These are phyloP conservation scores for Raddia distichophylla DNA, from an alignment of 176 grass and related monocot genomes.

Conservation along the genomic window DNA sequence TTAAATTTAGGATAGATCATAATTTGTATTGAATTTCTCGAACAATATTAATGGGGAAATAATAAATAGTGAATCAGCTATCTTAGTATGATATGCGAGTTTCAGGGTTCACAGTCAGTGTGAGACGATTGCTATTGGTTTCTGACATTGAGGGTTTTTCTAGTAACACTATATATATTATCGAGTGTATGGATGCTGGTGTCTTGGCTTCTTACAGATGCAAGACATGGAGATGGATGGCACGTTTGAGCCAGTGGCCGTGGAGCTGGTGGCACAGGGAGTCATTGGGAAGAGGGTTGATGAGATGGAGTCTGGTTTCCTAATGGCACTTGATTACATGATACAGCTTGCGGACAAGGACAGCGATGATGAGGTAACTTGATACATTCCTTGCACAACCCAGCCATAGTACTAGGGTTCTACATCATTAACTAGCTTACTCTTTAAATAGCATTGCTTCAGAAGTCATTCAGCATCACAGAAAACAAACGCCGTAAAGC, in stretches of 20 bases:
- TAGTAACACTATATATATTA: not conserved
- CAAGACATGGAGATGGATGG: conserved; percentile 95
- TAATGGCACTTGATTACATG: conserved; percentile 97
- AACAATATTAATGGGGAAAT: conserved; percentile 6
- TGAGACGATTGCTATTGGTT: not conserved
- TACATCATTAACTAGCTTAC: conserved; percentile 3
- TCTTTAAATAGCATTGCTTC: conserved; percentile 2
- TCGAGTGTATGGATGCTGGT: not conserved
- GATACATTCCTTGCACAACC: conserved; percentile 28
- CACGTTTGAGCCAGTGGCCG: conserved; percentile 59
- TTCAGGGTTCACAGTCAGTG: not conserved
- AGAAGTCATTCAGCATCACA: not conserved
- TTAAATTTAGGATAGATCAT: not conserved
- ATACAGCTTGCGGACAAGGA: conserved; percentile 83
- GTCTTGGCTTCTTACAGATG: conserved; percentile 47
- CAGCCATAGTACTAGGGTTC: conserved; percentile 1
- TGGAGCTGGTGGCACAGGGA: conserved; percentile 84
- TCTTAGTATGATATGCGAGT: not conserved
- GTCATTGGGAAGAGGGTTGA: conserved; percentile 96
- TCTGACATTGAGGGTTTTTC: no score
- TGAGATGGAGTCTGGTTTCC: conserved; percentile 95
- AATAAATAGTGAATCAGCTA: not conserved
- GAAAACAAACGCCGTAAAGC: not conserved
- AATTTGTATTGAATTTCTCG: not conserved
- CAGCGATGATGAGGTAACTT: conserved; percentile 71